A percentile compares a stretch with the other conserved stretches of the same genome.
Evolutionary conservation across 2,329 filamentous ascomycete species (phyloP).

Genomic region (Sporothrix brasiliensis): DNA sequence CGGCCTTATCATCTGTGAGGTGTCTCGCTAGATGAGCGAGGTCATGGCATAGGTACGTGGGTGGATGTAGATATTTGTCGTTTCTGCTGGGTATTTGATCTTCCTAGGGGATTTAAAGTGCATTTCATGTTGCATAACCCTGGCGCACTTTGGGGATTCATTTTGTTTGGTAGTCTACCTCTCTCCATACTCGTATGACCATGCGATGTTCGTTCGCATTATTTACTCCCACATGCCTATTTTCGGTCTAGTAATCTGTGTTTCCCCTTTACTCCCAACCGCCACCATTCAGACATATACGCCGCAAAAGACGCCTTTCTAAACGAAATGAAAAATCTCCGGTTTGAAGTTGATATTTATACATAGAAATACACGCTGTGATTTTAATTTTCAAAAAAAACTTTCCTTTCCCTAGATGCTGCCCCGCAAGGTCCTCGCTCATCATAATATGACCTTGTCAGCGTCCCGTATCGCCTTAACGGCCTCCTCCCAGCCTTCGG

Average conservation of each 20-base stretch:
- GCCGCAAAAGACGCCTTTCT: neutral
- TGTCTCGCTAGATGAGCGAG: constrained; percentile 57
- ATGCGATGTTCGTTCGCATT: neutral
- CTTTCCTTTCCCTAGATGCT: constrained; percentile 3
- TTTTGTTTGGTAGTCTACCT: neutral
- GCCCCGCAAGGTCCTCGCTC: neutral
- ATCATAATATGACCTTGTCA: neutral
- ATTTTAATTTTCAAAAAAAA: neutral
- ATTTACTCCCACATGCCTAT: neutral
- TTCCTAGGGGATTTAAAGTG: neutral
- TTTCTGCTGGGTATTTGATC: neutral
- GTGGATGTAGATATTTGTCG: neutral
- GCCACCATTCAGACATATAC: neutral
- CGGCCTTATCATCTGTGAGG: constrained; percentile 92
- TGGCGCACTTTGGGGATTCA: constrained; percentile 2
- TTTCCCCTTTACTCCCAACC: neutral
- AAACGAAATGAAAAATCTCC: neutral
- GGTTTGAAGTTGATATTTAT: neutral
- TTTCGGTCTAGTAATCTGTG: neutral
- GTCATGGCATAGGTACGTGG: neutral
- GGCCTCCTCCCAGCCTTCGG: constrained; percentile 56
- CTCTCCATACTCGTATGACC: neutral
- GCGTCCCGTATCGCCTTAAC: constrained; percentile 54
- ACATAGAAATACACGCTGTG: constrained; percentile 27
- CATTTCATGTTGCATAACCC: neutral